Evolutionary conservation across 441 rosid genomes (phyloP), one percentile per base, ranked within the genome.

Genomic region (Jatropha multifida): DNA sequence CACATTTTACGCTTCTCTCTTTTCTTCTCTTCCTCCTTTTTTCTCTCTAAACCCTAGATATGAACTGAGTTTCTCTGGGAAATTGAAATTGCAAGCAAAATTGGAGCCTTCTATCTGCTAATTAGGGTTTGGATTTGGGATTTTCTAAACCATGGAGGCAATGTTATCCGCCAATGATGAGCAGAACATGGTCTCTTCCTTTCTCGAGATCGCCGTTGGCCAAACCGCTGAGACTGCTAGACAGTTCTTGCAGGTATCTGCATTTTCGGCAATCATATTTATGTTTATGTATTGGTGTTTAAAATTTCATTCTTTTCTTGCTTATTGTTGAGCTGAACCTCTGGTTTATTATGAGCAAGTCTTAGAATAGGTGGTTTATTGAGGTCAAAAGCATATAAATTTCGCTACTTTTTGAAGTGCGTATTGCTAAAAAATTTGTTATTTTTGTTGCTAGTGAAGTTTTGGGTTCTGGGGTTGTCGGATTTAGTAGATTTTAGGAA

Each of bases 161-260:
- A 72, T 82, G 68, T 66, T 86, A 54, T 87, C 99, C 20, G 76
- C 87, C 3, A 78, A 61, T 78, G 97, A 94, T 64, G 67, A 88
- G 84, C 95, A 92, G 83, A 81, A 77, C 41, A 81, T 93, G 87
- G 91, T 93, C 79, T 81, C 97, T 79, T 95, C 97, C 71, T 95
- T 95, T 83, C 94, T 95, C 62, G 99, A 95, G 87, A 89, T 93
- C 88, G 98, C 97, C 42, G 95, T 90, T n/a, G 98, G 97, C 56
- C 97, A 95, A 76, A 88, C 94, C 15, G 76, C 90, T 27, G 97
- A 92, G 71, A 92, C 93, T 23, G 99, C 99, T 76, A 78, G 82
- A 18, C 97, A 90, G 80, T 92, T 93, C 86, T 80, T 95, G 80
- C 89, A 90, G 96, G 99, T 95, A 27, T 72, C 42, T 11, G 10